Conservation (phyloP, 1,139 yeast species). For the Hansenula sp. region DNA sequence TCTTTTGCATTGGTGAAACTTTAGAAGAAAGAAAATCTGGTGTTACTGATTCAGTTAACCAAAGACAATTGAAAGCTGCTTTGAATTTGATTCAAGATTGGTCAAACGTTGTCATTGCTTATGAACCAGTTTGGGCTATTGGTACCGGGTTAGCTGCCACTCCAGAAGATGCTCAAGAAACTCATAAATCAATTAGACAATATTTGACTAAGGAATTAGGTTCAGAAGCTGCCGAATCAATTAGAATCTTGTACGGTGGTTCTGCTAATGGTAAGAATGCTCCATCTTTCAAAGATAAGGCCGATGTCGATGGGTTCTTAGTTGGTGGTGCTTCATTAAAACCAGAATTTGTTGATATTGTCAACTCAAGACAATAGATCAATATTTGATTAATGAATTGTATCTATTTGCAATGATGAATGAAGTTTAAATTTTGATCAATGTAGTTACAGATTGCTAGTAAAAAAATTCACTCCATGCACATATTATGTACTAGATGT, state of each 20-base stretch:
- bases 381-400: background rate
- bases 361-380: constrained; percentile 80
- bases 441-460: too few relatives aligned
- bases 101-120: constrained; percentile 91
- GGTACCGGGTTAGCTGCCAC: constrained; percentile 99
- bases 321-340: constrained; percentile 99
- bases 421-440: background rate
- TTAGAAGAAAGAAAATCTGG: constrained; percentile 91
- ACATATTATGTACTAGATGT: too few relatives aligned
- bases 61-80: constrained; percentile 89
- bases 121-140: constrained; percentile 99
- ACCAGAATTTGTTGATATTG: constrained; percentile 94
- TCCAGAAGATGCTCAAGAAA: constrained; percentile 94
- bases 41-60: constrained; percentile 80
- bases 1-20: constrained; percentile 96
- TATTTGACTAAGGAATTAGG: constrained; percentile 79
- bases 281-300: constrained; percentile 82
- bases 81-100: constrained; percentile 83
- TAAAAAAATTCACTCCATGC: too few relatives aligned
- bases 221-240: constrained; percentile 66
- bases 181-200: constrained; percentile 85
- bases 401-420: background rate
- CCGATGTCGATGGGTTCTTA: constrained; percentile 96
- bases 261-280: constrained; percentile 97
- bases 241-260: constrained; percentile 97